These are phyloP conservation scores for Geum urbanum DNA, from an alignment of 306 rosid genomes.

Conservation along the genomic window DNA sequence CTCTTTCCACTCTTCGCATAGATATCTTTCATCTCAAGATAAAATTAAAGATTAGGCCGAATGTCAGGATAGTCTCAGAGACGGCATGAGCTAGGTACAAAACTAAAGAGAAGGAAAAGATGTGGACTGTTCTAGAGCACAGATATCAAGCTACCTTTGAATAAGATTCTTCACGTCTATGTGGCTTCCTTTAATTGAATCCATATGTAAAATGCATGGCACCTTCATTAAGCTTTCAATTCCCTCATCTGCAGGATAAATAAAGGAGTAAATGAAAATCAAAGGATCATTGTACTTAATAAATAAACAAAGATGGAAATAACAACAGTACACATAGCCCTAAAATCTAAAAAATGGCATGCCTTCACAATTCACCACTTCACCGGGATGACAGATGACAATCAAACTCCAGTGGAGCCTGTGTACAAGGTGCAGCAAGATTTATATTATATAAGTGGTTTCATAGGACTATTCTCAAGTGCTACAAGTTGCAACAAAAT, in stretches of 20 bases:
- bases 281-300: neutral
- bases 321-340: constrained; percentile 16
- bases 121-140: constrained; percentile 5
- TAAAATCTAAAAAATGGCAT: constrained; percentile 28
- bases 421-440: constrained; percentile 28
- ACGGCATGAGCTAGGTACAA: neutral
- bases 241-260: constrained; percentile 40
- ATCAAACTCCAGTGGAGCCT: constrained; percentile 80
- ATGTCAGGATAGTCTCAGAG: too few relatives aligned
- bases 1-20: constrained; percentile 75
- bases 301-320: neutral
- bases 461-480: constrained; percentile 10
- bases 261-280: neutral
- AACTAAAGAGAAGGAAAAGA: neutral
- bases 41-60: neutral
- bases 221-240: constrained; percentile 37
- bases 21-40: constrained; percentile 45
- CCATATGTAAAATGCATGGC: constrained; percentile 81
- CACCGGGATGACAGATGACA: constrained; percentile 69
- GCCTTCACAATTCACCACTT: constrained; percentile 44
- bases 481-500: constrained; percentile 10
- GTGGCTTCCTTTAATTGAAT: constrained; percentile 68
- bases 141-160: constrained; percentile 50
- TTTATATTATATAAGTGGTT: constrained; percentile 18
- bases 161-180: constrained; percentile 54